Evolutionary conservation across 2,329 filamentous ascomycete species (phyloP), one percentile per base, ranked within the genome.

Genomic region (Alternaria arbusti): DNA sequence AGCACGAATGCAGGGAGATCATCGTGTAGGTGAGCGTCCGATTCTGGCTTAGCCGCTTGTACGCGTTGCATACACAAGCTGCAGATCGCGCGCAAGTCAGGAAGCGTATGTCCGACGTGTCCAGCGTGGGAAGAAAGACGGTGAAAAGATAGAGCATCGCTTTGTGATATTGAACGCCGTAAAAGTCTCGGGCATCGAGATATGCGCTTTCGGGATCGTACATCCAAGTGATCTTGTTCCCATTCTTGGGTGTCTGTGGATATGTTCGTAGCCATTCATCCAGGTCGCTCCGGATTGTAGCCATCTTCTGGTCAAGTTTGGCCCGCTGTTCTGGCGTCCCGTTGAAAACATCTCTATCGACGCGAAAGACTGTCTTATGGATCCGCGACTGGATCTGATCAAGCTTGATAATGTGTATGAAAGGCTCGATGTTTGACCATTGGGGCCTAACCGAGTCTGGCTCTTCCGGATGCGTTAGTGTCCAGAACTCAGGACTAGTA

Each of bases 111-210:
- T 74, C 72, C 2, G 59, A 65, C 5, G 64, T 67, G 15, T 66
- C 63, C 1, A 74, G 61, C 7, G 64, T 65, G 0, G 72, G 72
- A 0, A 74, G 62, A 4, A 74, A 66, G 8, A 68, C 59, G 1
- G 72, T 74, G 55, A 70, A 73, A 4, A 74, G 71, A 12, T 66
- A 73, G 2, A 74, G 51, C n/a, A 74, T 63, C 1, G 71, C 70
- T 32, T 74, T 74, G 56, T 74, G 71, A n/a, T 74, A 74, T 22
- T 74, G 72, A 20, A 74, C 63, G 5, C 65, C 63, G 17, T 73
- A 74, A 36, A 74, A 74, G 52, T 74, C 70, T n/a, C 72, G 63
- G 0, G 71, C 70, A 25, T 73, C 71, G 10, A 66, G 67, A 25
- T 69, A 70, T 1, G 67, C 61, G 40, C 61, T 70, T 49, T 74